Percentiles rank a stretch among this genome's conserved stretches.
Conservation (phyloP, 352 stramenopile genomes). For the Lagenidium sp. region DNA sequence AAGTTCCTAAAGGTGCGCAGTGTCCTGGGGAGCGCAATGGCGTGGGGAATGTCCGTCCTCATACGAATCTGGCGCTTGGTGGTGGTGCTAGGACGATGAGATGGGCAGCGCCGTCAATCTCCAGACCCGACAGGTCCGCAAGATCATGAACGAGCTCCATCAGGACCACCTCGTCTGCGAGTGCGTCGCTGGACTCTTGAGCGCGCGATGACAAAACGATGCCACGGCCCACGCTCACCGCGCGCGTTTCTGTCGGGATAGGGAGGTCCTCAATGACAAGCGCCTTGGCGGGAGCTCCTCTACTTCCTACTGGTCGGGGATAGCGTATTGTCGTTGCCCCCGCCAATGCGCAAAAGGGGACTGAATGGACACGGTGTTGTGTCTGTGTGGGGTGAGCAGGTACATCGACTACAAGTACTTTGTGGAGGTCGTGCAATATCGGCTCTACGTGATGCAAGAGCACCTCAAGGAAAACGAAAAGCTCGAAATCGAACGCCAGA, state of each 20-base stretch:
- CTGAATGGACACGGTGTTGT: not conserved
- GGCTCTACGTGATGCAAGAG: slow-evolving; percentile 83
- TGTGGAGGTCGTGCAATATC: slow-evolving; percentile 84
- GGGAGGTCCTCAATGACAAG: slow-evolving; percentile 86
- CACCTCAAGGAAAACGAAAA: slow-evolving; percentile 82
- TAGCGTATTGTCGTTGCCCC: too few species aligned
- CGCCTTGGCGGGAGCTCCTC: slow-evolving; percentile 71
- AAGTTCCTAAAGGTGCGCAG: slow-evolving; percentile 77
- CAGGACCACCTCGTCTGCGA: slow-evolving; percentile 82
- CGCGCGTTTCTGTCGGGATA: too few species aligned
- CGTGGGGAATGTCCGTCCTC: too few species aligned
- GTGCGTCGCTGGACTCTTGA: slow-evolving; percentile 35
- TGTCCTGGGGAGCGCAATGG: not conserved
- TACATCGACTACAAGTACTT: slow-evolving; percentile 93
- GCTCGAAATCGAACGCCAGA: slow-evolving; percentile 82
- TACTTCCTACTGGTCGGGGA: slow-evolving; percentile 71
- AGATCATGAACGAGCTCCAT: slow-evolving; percentile 86
- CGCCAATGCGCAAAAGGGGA: too few species aligned
- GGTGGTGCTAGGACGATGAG: slow-evolving; percentile 58
- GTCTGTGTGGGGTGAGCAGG: slow-evolving; percentile 5
- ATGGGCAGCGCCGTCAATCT: slow-evolving; percentile 85
- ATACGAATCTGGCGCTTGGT: not conserved
- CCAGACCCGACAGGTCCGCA: slow-evolving; percentile 82
- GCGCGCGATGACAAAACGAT: too few species aligned
- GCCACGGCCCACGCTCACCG: too few species aligned